A percentile compares a stretch with the other conserved stretches of the same genome.
phyloP scores from a whole-genome alignment of 2,329 filamentous ascomycete genomes.

The Beauveria australis region DNA sequence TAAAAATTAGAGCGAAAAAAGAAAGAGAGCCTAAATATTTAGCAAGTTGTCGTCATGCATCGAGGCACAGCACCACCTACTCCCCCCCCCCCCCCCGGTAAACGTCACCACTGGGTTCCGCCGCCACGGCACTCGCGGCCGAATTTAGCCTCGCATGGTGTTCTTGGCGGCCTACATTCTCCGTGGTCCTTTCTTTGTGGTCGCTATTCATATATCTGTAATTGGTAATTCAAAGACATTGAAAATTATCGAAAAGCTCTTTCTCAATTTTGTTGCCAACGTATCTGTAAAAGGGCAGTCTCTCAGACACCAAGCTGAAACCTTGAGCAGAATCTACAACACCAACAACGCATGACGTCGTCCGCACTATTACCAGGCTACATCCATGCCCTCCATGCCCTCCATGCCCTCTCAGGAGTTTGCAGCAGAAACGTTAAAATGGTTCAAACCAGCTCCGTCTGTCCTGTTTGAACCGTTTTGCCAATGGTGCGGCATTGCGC shows the following conservation, averaged over 20 bases:
- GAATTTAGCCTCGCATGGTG: neutral
- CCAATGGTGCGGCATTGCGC: neutral
- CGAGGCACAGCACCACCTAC: conserved; percentile 3
- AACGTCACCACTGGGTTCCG: conserved; percentile 2
- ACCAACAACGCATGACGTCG: neutral
- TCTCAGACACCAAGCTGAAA: neutral
- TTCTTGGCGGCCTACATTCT: neutral
- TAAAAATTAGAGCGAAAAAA: neutral
- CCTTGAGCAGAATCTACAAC: neutral
- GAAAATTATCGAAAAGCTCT: too few species aligned
- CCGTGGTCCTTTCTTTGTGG: neutral
- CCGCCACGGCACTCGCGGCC: neutral
- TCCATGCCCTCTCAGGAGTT: neutral
- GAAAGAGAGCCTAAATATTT: neutral
- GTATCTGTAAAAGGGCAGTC: too few species aligned
- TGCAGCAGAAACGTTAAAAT: neutral
- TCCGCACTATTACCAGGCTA: neutral
- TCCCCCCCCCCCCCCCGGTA: neutral
- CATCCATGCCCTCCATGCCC: neutral
- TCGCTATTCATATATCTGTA: neutral
- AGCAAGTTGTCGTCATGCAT: conserved; percentile 8
- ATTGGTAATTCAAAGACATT: too few species aligned
- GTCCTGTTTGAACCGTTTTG: neutral
- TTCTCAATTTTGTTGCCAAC: too few species aligned
- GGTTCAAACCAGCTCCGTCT: neutral